Percentiles rank a stretch among this genome's conserved stretches.
Conservation (phyloP, 164 flowering plant species). For the Nymphaea colorata region DNA sequence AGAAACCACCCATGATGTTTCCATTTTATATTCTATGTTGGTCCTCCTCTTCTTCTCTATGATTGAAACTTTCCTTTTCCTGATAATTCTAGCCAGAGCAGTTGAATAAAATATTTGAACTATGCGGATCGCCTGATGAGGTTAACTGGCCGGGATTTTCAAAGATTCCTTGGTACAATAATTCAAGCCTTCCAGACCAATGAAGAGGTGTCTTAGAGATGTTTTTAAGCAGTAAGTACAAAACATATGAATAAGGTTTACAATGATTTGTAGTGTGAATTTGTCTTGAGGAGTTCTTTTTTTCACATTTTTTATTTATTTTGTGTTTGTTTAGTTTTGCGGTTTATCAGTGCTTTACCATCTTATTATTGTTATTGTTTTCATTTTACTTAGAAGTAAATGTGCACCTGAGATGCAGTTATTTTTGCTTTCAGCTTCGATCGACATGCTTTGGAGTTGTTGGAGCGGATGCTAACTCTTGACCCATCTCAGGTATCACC, state of each 20-base stretch:
- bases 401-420: too few species aligned
- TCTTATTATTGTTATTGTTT: neutral
- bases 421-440: constrained; percentile 39
- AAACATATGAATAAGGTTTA: neutral
- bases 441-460: constrained; percentile 74
- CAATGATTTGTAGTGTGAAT: too few species aligned
- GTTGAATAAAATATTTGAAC: constrained; percentile 68
- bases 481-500: constrained; percentile 74
- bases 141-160: constrained; percentile 77
- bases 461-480: constrained; percentile 77
- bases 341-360: too few species aligned
- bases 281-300: too few species aligned
- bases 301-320: too few species aligned
- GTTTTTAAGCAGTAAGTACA: constrained; percentile 60
- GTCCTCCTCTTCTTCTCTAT: neutral
- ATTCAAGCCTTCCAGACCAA: constrained; percentile 60
- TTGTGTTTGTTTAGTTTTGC: neutral
- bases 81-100: constrained; percentile 54
- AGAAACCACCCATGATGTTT: too few species aligned
- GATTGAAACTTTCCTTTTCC: constrained; percentile 1
- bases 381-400: too few species aligned
- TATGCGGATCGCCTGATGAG: constrained; percentile 83
- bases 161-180: constrained; percentile 66
- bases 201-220: constrained; percentile 70
- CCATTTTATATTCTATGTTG: too few species aligned